A percentile compares a stretch with the other conserved stretches of the same genome.
Conservation (phyloP, 257 asterid species). For the Nicotiana otophora region DNA sequence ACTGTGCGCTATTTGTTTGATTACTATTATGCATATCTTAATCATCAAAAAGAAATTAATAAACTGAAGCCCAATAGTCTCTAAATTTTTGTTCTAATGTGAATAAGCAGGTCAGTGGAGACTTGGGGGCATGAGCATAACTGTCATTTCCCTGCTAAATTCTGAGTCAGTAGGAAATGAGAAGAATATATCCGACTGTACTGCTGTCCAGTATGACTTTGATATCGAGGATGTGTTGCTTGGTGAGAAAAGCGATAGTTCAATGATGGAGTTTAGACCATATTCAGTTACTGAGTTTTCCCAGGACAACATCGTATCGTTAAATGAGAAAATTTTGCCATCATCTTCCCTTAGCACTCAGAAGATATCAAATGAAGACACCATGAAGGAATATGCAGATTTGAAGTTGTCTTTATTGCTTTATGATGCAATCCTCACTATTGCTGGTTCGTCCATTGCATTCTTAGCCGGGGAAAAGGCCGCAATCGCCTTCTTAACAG, state of each 20-base stretch:
- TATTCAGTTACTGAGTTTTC: slow-evolving; percentile 41
- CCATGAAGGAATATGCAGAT: slow-evolving; percentile 77
- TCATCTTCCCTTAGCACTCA: slow-evolving; percentile 17
- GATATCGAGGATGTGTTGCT: slow-evolving; percentile 57
- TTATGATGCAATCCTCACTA: slow-evolving; percentile 51
- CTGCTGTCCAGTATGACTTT: slow-evolving; percentile 44
- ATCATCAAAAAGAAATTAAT: background rate
- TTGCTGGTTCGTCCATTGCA: slow-evolving; percentile 49
- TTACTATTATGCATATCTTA: background rate
- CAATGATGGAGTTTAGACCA: slow-evolving; percentile 73
- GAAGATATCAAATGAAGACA: slow-evolving; percentile 42
- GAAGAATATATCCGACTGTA: slow-evolving; percentile 17
- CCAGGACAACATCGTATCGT: slow-evolving; percentile 22
- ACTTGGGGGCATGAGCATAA: slow-evolving; percentile 48
- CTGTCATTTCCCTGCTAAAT: slow-evolving; percentile 24
- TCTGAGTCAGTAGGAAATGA: slow-evolving; percentile 22
- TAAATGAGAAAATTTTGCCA: slow-evolving; percentile 7
- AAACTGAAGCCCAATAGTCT: no score
- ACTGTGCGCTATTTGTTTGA: background rate
- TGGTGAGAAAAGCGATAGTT: slow-evolving; percentile 62
- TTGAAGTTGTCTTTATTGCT: slow-evolving; percentile 61
- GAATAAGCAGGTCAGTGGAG: slow-evolving; percentile 72
- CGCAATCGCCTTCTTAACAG: slow-evolving; percentile 50
- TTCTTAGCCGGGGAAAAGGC: slow-evolving; percentile 41
- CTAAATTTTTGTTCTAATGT: slow-evolving; percentile 2